A percentile compares a stretch with the other conserved stretches of the same genome.
phyloP scores from a whole-genome alignment of 768 basidiomycete genomes.

The Trametes meyenii region DNA sequence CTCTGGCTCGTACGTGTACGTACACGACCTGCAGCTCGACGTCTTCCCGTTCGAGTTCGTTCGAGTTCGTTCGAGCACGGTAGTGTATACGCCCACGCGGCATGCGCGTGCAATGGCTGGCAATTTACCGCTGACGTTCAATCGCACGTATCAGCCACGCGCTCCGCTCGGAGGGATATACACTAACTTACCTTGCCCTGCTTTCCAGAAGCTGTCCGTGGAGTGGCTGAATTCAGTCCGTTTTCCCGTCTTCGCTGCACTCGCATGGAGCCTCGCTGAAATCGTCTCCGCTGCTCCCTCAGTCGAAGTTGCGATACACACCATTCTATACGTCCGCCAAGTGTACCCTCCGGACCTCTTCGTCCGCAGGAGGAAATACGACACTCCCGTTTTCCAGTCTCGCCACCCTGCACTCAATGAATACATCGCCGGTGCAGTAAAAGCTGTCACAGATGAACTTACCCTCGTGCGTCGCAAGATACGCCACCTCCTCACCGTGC shows the following conservation, averaged over 20 bases:
- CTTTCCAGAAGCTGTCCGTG: constrained; percentile 58
- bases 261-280: background rate
- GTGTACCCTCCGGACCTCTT: constrained; percentile 92
- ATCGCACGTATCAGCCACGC: constrained; percentile 30
- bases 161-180: background rate
- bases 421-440: constrained; percentile 87
- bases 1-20: too few species aligned
- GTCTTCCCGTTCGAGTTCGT: too few species aligned
- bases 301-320: constrained; percentile 96
- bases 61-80: too few species aligned
- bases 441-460: constrained; percentile 81
- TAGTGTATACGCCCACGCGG: background rate
- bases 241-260: constrained; percentile 4
- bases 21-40: too few species aligned
- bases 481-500: background rate
- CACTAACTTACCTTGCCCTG: background rate
- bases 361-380: constrained; percentile 84
- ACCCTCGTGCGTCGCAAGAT: constrained; percentile 46
- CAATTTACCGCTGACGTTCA: constrained; percentile 34
- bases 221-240: constrained; percentile 75
- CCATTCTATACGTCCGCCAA: constrained; percentile 87
- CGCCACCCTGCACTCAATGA: constrained; percentile 88
- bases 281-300: background rate
- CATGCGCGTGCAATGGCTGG: constrained; percentile 14
- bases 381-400: constrained; percentile 89